Percentiles rank a stretch among this genome's conserved stretches.
Evolutionary conservation across 1,139 yeast species (phyloP).

Genomic region (Hyphopichia wangnamkhiaoensis): DNA sequence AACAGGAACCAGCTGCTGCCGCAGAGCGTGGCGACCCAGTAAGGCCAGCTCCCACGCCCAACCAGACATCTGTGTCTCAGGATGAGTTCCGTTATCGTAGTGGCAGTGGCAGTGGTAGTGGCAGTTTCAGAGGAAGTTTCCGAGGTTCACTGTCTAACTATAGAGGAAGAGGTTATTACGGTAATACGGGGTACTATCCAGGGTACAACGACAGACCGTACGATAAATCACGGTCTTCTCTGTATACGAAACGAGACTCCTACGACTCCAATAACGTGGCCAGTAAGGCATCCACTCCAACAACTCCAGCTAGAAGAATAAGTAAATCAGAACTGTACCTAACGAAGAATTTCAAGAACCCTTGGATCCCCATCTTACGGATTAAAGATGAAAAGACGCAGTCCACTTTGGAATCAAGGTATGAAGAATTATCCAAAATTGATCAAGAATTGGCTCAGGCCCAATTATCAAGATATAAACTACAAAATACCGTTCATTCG

Average conservation of each 20-base stretch:
- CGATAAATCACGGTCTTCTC: constrained; percentile 1
- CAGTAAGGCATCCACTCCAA: no score
- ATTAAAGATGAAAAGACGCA: constrained; percentile 24
- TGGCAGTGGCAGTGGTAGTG: constrained; percentile 15
- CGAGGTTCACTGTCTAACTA: constrained; percentile 3
- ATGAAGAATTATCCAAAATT: constrained; percentile 20
- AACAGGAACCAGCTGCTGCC: not conserved
- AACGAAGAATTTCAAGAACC: constrained; percentile 21
- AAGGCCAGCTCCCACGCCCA: not conserved
- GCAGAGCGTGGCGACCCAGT: not conserved
- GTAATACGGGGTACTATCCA: constrained; percentile 1
- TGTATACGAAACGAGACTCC: not conserved
- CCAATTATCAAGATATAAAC: constrained; percentile 23
- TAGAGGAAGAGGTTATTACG: constrained; percentile 8
- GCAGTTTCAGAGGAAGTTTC: constrained; percentile 11
- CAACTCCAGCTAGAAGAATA: no score
- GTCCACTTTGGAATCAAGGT: constrained; percentile 19
- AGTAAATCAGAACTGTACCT: not conserved
- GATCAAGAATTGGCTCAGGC: constrained; percentile 29
- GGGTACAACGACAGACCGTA: not conserved
- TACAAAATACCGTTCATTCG: constrained; percentile 21
- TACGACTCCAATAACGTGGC: not conserved
- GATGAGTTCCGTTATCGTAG: no score
- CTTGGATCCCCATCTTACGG: constrained; percentile 29
- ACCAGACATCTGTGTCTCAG: no score